These are phyloP conservation scores for Skeletonema menzelii DNA, from an alignment of 108 stramenopile genomes.

Conservation along the genomic window DNA sequence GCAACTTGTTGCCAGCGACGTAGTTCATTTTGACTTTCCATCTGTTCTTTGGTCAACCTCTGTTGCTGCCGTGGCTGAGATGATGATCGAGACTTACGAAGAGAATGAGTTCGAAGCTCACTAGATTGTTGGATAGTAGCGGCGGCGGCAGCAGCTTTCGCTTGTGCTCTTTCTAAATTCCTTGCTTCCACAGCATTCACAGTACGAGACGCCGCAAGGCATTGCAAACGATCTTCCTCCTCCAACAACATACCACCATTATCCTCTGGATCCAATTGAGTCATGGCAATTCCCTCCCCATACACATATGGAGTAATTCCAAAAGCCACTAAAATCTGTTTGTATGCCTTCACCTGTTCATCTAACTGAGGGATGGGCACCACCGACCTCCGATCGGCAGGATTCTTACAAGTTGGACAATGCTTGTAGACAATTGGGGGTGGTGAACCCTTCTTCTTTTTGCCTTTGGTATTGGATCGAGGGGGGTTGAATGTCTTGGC, in stretches of 20 bases:
- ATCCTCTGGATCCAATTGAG: constrained; percentile 48
- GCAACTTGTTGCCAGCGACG: constrained; percentile 21
- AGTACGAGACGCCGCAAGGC: neutral
- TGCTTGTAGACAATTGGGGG: neutral
- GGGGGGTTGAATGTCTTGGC: neutral
- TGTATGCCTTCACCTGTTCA: constrained; percentile 55
- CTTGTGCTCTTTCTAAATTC: neutral
- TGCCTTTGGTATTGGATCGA: neutral
- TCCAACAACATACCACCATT: constrained; percentile 14
- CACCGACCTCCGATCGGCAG: constrained; percentile 39
- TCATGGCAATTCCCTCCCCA: constrained; percentile 52
- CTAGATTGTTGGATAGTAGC: neutral
- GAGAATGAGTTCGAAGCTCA: neutral
- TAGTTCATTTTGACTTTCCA: constrained; percentile 6
- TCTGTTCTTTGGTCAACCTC: constrained; percentile 13
- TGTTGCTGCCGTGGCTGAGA: neutral
- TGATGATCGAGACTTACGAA: constrained; percentile 4
- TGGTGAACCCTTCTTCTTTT: neutral
- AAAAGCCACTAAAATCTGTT: constrained; percentile 52
- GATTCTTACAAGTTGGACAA: constrained; percentile 69
- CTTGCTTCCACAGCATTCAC: neutral
- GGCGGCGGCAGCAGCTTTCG: neutral
- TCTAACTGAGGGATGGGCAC: constrained; percentile 42
- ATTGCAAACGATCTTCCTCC: constrained; percentile 14
- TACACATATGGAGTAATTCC: constrained; percentile 58